Evolutionary conservation across 2,329 filamentous ascomycete species (phyloP), one percentile per base, ranked within the genome.

Genomic region (Botrytis squamosa): DNA sequence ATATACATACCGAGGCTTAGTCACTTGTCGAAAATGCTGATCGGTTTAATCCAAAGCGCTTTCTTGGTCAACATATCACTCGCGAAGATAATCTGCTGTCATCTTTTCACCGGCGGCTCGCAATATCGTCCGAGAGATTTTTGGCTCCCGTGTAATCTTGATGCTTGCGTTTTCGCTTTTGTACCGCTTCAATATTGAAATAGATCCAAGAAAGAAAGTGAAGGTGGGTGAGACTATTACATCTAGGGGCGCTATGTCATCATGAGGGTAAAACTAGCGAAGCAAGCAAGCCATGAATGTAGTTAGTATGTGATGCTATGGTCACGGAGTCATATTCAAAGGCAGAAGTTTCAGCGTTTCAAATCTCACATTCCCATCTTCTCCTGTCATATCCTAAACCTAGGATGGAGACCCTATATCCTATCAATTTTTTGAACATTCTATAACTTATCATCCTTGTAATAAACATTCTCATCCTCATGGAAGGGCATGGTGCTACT

Each of bases 151-250:
- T 68, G 33, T n/a, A 49, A 42, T 68, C 25, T 57, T 68, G 12
- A 68, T 68, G 36, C 42, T 68, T 68, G 20, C 55, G 10, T 22
- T 68, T n/a, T 49, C 40, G 12, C 22, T 57, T 57, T 68, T 57
- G 66, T 36, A 42, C 40, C 49, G 25, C 3, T 68, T 57, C 25
- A 46, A 57, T 29, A 38, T 42, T 16, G 33, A 55, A 7, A 33
- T 68, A 16, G 66, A 57, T 22, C 20, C 25, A 57, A 29, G 49
- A 57, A 55, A 57, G 22, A 10, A 9, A 5, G 22, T 40, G 10
- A 42, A 29, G 46, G 40, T 42, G 20, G 49, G 57, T 25, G 66
- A 57, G 33, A 55, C 66, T 38, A 42, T 68, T 20, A 40, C 49
- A 18, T 57, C 66, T 18, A 46, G 44, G 38, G 66, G 49, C 22